Evolutionary conservation across 345 rosid species (phyloP), one percentile per base, ranked within the genome.

Genomic region (Euphorbia peplus): DNA sequence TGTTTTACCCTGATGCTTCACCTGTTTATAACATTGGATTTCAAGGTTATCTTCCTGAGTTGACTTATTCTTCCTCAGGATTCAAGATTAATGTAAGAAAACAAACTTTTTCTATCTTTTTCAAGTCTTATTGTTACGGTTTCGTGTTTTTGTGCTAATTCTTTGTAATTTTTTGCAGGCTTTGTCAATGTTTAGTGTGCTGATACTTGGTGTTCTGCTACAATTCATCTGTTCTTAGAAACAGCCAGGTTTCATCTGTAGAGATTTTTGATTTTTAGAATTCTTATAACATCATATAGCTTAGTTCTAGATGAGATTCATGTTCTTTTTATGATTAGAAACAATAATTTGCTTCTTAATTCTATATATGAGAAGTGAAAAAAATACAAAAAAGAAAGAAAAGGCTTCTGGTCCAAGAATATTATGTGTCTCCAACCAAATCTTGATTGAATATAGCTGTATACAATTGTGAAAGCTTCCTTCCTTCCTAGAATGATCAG

Each of bases 21-120:
- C 89, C 93, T 52, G 99, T 92, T 71, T 95, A 90, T 42, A 81
- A 83, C 77, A 76, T 87, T 56, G 97, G 98, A 53, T 60, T 86
- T 22, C 87, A 83, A 62, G 87, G 86, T 57, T 67, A 79, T 83
- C 85, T 89, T 48, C 96, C 96, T n/a, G 87, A 78, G 29, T 68
- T 85, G 39, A 30, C 51, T 29, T 70, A 47, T 69, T 78, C 79
- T 65, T 86, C 79, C 63, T 86, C 96, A 4, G 77, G 86, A 25
- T 55, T 75, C 52, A 64, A 64, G 10, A 72, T 63, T 22, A 68
- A 79, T 66, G 96, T 90, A 79, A 87, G 77, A 18, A 44, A 3
- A 2, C 37, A 44, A 44, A 44, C 5, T 18, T 46, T 18, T 46
- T 47, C 58, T 15, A 13, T 22, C 1, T 37, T 35, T 22, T 21